These are phyloP conservation scores for Podila clonocystis DNA, from an alignment of 192 early-diverging fungal genomes.

Conservation along the genomic window DNA sequence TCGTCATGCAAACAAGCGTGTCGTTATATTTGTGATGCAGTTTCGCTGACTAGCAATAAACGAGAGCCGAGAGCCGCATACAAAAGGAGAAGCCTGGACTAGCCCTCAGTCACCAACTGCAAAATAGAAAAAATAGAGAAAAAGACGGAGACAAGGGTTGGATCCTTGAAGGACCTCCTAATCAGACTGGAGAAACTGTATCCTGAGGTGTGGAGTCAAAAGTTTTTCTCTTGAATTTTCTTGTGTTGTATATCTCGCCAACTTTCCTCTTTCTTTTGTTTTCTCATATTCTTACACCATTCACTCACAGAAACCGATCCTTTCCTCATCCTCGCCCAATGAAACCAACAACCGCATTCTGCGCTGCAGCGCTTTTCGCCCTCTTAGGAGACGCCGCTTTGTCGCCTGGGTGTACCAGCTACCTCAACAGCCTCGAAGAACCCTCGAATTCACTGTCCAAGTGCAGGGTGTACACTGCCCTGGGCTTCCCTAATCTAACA, in stretches of 20 bases:
- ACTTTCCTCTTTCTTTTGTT: too few species aligned
- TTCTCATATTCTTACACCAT: too few species aligned
- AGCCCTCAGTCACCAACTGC: too few species aligned
- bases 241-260: too few species aligned
- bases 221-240: too few species aligned
- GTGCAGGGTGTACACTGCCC: conserved; percentile 41
- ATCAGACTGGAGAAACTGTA: too few species aligned
- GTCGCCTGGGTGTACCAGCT: conserved; percentile 26
- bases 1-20: too few species aligned
- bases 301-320: too few species aligned
- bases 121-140: not conserved
- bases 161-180: not conserved
- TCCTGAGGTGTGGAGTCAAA: too few species aligned
- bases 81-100: too few species aligned
- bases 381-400: conserved; percentile 3
- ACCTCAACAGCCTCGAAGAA: conserved; percentile 8
- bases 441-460: conserved; percentile 10
- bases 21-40: too few species aligned
- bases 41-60: too few species aligned
- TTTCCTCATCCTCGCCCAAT: not conserved
- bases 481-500: conserved; percentile 35
- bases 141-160: not conserved
- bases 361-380: not conserved
- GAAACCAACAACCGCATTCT: not conserved
- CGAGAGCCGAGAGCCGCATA: not conserved